These are phyloP conservation scores for Fennellomyces sp. DNA, from an alignment of 371 early-diverging fungal species.

Conservation along the genomic window DNA sequence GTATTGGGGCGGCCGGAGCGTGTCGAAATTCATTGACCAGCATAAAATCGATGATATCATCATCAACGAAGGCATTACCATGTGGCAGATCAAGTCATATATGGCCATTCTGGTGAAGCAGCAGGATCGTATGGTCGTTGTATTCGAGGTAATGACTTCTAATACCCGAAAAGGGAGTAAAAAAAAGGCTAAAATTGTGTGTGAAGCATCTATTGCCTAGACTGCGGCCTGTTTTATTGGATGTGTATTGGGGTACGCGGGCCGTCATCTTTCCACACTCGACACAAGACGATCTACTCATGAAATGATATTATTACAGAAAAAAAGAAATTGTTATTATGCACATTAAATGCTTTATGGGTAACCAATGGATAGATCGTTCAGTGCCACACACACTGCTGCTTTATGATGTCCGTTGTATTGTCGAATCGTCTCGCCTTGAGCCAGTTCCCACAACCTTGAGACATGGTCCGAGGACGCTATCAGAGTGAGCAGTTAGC, in stretches of 20 bases:
- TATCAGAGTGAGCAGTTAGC: conserved; percentile 11
- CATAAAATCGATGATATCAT: conserved; percentile 66
- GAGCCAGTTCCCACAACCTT: conserved; percentile 82
- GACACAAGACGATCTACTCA: conserved; percentile 7
- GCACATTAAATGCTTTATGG: conserved; percentile 23
- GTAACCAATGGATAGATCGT: conserved; percentile 72
- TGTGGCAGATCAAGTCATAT: conserved; percentile 77
- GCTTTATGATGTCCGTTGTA: conserved; percentile 93
- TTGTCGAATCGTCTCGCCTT: conserved; percentile 86
- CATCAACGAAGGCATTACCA: conserved; percentile 78
- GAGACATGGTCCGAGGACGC: conserved; percentile 91
- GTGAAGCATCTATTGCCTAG: conserved; percentile 57
- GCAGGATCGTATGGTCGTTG: conserved; percentile 66
- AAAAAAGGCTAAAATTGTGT: neutral
- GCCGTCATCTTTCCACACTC: conserved; percentile 53
- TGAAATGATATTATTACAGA: neutral
- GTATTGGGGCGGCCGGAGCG: conserved; percentile 58
- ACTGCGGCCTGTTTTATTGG: conserved; percentile 50
- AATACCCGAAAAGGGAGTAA: neutral
- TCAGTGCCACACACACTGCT: conserved; percentile 88
- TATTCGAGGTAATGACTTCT: conserved; percentile 60
- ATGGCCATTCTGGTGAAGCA: conserved; percentile 70
- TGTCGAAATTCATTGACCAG: conserved; percentile 65
- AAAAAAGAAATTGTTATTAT: neutral
- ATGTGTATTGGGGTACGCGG: conserved; percentile 60